phyloP scores from a whole-genome alignment of 495 filamentous ascomycete genomes.

The Achaetomiella virescens region DNA sequence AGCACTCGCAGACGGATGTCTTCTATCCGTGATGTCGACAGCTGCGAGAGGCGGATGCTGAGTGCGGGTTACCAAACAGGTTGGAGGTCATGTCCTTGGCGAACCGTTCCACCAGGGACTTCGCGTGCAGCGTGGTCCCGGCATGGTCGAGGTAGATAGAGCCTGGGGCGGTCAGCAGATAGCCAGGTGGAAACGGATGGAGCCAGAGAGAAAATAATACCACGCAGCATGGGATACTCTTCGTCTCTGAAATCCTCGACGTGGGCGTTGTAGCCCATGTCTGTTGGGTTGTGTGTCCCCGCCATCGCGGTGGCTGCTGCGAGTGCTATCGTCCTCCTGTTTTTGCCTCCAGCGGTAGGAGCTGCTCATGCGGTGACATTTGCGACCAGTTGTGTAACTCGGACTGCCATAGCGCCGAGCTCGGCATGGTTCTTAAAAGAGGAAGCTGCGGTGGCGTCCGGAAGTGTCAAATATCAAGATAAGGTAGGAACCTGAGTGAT shows the following conservation, averaged over 20 bases:
- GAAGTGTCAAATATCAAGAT: neutral
- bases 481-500: neutral
- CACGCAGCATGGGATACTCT: conserved; percentile 82
- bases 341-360: neutral
- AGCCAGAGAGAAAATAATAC: conserved; percentile 36
- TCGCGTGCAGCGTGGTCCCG: conserved; percentile 75
- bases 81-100: conserved; percentile 66
- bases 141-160: conserved; percentile 90
- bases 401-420: neutral
- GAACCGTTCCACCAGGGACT: conserved; percentile 74
- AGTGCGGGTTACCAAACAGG: conserved; percentile 90
- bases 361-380: neutral
- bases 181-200: conserved; percentile 3
- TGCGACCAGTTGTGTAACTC: neutral
- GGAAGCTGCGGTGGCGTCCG: neutral
- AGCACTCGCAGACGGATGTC: conserved; percentile 67
- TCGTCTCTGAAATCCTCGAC: conserved; percentile 61
- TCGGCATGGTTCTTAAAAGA: neutral
- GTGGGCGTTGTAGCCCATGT: conserved; percentile 51
- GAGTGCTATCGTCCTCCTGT: conserved; percentile 1
- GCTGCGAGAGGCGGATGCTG: conserved; percentile 76
- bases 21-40: conserved; percentile 66
- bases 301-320: conserved; percentile 3
- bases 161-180: conserved; percentile 40
- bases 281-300: neutral